A percentile compares a stretch with the other conserved stretches of the same genome.
Evolutionary conservation across 2,329 filamentous ascomycete species (phyloP).

Genomic region (Beauveria varroae): DNA sequence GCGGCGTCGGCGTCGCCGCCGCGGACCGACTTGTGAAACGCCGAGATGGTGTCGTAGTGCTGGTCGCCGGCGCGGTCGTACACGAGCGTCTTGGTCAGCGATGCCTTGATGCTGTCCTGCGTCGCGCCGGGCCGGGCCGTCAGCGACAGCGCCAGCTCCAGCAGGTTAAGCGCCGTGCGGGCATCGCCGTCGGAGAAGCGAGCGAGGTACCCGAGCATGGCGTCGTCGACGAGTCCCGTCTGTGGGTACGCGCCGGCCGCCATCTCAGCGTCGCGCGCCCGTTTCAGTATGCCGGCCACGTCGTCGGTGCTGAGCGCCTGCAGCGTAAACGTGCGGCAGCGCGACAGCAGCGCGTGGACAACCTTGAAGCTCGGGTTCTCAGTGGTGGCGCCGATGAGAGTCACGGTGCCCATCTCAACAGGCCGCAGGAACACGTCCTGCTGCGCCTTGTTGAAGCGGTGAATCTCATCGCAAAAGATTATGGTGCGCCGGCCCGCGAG

Average conservation of each 20-base stretch:
- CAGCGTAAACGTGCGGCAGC: constrained; percentile 86
- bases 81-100: constrained; percentile 84
- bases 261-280: constrained; percentile 61
- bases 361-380: constrained; percentile 97
- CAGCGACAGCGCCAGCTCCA: constrained; percentile 81
- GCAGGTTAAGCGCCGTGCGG: constrained; percentile 81
- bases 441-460: constrained; percentile 83
- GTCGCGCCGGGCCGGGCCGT: constrained; percentile 53
- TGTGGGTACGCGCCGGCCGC: constrained; percentile 28
- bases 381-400: constrained; percentile 88
- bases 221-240: constrained; percentile 61
- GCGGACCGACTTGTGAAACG: constrained; percentile 92
- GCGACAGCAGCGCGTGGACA: constrained; percentile 75
- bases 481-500: constrained; percentile 88
- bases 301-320: constrained; percentile 65
- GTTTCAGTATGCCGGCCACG: constrained; percentile 63
- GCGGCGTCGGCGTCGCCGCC: constrained; percentile 81
- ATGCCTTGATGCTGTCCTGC: constrained; percentile 67
- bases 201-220: constrained; percentile 74
- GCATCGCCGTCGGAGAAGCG: constrained; percentile 89
- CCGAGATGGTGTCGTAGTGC: constrained; percentile 95
- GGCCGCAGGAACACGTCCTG: constrained; percentile 93
- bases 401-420: constrained; percentile 85
- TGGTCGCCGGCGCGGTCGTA: constrained; percentile 94
- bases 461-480: constrained; percentile 96